A percentile compares a stretch with the other conserved stretches of the same genome.
These are phyloP conservation scores for Prunus mongolica DNA, from an alignment of 306 rosid species.

Conservation along the genomic window DNA sequence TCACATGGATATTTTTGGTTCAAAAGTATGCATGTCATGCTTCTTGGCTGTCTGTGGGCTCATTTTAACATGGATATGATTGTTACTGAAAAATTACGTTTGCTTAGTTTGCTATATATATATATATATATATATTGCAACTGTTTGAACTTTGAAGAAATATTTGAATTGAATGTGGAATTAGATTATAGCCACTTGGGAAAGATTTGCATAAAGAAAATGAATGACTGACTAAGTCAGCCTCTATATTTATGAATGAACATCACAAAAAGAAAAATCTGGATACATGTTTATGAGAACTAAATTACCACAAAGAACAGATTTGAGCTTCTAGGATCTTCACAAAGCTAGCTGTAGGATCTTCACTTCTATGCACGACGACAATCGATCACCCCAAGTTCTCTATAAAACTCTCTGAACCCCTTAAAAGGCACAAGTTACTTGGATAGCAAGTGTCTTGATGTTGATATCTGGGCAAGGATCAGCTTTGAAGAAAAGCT, in stretches of 20 bases:
- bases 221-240: neutral
- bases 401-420: neutral
- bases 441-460: slow-evolving; percentile 67
- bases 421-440: slow-evolving; percentile 25
- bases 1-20: too few species aligned
- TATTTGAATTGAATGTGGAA: too few species aligned
- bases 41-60: neutral
- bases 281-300: neutral
- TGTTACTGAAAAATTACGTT: too few species aligned
- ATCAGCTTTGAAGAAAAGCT: slow-evolving; percentile 29
- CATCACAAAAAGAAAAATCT: neutral
- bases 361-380: neutral
- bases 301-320: neutral
- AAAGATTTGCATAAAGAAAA: neutral
- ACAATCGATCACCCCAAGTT: neutral
- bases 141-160: too few species aligned
- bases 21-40: neutral
- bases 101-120: neutral
- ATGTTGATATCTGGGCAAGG: slow-evolving; percentile 29
- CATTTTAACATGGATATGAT: too few species aligned
- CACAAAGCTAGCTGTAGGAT: slow-evolving; percentile 1
- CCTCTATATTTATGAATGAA: neutral
- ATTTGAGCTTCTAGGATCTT: neutral
- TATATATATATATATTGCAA: too few species aligned
- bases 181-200: neutral